These are phyloP conservation scores for Hysterium pulicare DNA, from an alignment of 2,329 filamentous ascomycete species.

Conservation along the genomic window DNA sequence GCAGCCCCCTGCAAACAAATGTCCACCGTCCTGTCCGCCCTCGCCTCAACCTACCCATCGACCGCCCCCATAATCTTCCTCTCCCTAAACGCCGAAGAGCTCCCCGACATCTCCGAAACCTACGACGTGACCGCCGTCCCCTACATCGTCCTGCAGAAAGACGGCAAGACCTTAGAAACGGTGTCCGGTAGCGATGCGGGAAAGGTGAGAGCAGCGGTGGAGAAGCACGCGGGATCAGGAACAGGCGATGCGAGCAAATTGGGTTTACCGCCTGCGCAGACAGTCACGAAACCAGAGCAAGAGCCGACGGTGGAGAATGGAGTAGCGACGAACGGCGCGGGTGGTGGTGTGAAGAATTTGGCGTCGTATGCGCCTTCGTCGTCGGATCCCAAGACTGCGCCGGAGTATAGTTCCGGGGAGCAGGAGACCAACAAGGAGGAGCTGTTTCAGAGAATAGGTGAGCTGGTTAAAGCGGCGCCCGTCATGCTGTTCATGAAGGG, in stretches of 20 bases:
- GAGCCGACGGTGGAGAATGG: constrained; percentile 30
- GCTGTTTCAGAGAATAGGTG: constrained; percentile 72
- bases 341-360: constrained; percentile 36
- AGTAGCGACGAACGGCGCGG: constrained; percentile 32
- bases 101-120: constrained; percentile 83
- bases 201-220: constrained; percentile 81
- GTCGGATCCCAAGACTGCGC: constrained; percentile 45
- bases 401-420: constrained; percentile 43
- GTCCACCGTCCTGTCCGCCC: constrained; percentile 77
- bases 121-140: constrained; percentile 96
- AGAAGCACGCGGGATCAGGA: constrained; percentile 65
- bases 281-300: constrained; percentile 43
- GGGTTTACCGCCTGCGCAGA: constrained; percentile 42
- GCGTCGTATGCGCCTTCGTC: constrained; percentile 44
- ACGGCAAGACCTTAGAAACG: constrained; percentile 72
- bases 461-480: constrained; percentile 89
- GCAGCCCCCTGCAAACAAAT: constrained; percentile 95
- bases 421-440: constrained; percentile 67
- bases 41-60: constrained; percentile 80
- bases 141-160: constrained; percentile 78
- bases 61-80: constrained; percentile 76
- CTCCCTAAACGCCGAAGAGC: constrained; percentile 88
- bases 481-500: constrained; percentile 99
- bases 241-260: constrained; percentile 27
- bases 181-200: constrained; percentile 86